phyloP scores from a whole-genome alignment of 2,329 filamentous ascomycete species.

The Aspergillus novoparasiticus region DNA sequence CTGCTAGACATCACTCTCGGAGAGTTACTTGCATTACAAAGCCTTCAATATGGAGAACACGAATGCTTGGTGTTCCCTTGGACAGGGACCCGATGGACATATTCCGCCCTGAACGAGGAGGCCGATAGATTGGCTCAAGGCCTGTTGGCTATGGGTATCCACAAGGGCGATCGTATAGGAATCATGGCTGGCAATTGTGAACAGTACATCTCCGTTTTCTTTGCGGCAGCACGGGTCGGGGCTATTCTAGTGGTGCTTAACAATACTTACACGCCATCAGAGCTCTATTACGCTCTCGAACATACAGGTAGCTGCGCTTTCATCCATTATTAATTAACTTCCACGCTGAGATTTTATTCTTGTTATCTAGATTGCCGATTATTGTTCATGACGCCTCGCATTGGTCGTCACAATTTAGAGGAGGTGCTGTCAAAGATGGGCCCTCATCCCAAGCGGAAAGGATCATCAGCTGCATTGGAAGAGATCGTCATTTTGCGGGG shows the following conservation, averaged over 20 bases:
- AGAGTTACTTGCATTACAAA: conserved; percentile 72
- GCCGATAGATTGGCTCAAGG: conserved; percentile 65
- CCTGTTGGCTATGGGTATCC: conserved; percentile 66
- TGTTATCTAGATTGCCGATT: conserved; percentile 64
- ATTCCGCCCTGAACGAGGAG: conserved; percentile 65
- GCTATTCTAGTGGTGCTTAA: conserved; percentile 76
- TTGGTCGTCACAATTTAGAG: conserved; percentile 67
- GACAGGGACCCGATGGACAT: conserved; percentile 75
- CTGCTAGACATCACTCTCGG: conserved; percentile 72
- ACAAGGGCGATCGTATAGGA: conserved; percentile 69
- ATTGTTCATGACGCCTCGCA: conserved; percentile 71
- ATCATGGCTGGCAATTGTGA: conserved; percentile 70
- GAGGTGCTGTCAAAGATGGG: conserved; percentile 60
- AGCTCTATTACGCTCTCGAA: conserved; percentile 70
- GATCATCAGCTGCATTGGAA: conserved; percentile 41
- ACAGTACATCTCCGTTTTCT: conserved; percentile 68
- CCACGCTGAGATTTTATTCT: conserved; percentile 4
- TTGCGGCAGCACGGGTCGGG: conserved; percentile 67
- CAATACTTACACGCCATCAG: conserved; percentile 76
- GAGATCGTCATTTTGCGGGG: conserved; percentile 65
- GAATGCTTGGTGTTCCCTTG: conserved; percentile 75
- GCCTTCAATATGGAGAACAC: conserved; percentile 62
- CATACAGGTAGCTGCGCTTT: conserved; percentile 61
- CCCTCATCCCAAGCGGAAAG: conserved; percentile 30
- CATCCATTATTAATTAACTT: not conserved